These are phyloP conservation scores for Colletotrichum orchidophilum DNA, from an alignment of 2,329 filamentous ascomycete genomes.

Conservation along the genomic window DNA sequence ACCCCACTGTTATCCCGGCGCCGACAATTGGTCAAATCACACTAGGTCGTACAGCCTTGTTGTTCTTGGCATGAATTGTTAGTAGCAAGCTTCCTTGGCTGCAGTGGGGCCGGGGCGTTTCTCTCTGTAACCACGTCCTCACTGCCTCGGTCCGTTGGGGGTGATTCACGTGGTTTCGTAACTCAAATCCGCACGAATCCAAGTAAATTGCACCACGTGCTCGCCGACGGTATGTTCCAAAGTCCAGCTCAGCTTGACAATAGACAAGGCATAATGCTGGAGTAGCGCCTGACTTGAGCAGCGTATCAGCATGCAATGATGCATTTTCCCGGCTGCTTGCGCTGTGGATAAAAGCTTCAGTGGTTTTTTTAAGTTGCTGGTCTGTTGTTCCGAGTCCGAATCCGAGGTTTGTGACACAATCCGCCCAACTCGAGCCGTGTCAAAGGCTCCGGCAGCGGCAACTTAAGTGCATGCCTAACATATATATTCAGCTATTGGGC, in stretches of 20 bases:
- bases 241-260: not conserved
- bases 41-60: not conserved
- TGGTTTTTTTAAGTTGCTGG: not conserved
- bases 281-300: not conserved
- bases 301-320: not conserved
- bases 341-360: not conserved
- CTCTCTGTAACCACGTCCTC: conserved; percentile 6
- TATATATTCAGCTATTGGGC: too few species aligned
- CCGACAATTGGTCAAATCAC: not conserved
- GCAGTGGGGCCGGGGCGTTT: conserved; percentile 15
- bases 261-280: not conserved
- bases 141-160: conserved; percentile 14
- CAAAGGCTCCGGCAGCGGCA: too few species aligned
- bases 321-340: not conserved
- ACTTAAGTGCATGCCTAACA: too few species aligned
- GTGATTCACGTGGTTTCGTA: conserved; percentile 8
- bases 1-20: not conserved
- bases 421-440: too few species aligned
- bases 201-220: not conserved
- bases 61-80: not conserved
- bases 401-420: not conserved
- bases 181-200: not conserved
- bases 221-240: not conserved
- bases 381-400: not conserved
- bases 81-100: not conserved